Conservation (phyloP, 2,329 filamentous ascomycete genomes). For the Arthrobotrys entomopaga region DNA sequence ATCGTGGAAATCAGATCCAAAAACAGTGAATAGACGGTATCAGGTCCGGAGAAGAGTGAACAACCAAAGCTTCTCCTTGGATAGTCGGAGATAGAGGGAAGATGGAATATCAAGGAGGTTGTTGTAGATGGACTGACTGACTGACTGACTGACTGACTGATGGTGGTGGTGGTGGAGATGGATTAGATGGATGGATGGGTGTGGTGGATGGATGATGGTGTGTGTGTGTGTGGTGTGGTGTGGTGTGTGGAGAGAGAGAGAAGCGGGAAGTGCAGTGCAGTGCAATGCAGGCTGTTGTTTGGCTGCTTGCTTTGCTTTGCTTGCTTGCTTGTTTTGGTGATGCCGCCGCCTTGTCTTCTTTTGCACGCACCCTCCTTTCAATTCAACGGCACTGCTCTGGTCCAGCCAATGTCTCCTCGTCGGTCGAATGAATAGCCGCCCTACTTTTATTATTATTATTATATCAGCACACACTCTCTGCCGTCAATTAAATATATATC, state of each 20-base stretch:
- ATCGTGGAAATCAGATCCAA: not conserved
- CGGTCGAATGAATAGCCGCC: constrained; percentile 32
- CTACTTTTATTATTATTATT: constrained; percentile 14
- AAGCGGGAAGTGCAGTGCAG: not conserved
- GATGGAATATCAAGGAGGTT: not conserved
- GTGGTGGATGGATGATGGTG: constrained; percentile 11
- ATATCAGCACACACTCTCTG: constrained; percentile 17
- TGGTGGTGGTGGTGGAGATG: constrained; percentile 5
- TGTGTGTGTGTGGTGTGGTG: constrained; percentile 8
- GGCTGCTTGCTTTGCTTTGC: constrained; percentile 3
- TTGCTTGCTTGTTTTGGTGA: constrained; percentile 11
- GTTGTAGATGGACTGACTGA: not conserved
- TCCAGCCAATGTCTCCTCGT: constrained; percentile 26
- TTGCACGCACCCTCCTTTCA: constrained; percentile 1
- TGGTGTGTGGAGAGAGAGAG: constrained; percentile 1
- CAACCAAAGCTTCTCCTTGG: too few species aligned
- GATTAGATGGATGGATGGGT: not conserved
- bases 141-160: too few species aligned
- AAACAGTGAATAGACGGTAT: not conserved
- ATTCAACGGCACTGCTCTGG: not conserved
- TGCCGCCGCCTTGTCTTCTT: constrained; percentile 29
- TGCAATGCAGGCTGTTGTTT: constrained; percentile 18
- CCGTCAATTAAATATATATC: not conserved
- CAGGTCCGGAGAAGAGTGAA: too few species aligned
- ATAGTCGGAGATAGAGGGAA: not conserved